These are phyloP conservation scores for Saposhnikovia divaricata DNA, from an alignment of 129 eudicot genomes.

Conservation along the genomic window DNA sequence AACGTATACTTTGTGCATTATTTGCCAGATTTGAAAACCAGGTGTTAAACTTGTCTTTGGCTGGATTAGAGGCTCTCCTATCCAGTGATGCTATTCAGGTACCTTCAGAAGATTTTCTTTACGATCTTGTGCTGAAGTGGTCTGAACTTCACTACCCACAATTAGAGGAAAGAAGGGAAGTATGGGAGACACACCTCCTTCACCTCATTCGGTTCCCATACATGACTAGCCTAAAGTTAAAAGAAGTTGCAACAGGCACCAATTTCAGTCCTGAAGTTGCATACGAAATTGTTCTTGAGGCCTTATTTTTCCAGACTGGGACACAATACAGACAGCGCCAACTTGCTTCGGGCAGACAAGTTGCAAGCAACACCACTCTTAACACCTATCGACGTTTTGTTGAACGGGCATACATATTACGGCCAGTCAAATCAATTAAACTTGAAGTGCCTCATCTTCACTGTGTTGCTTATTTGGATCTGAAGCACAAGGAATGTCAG, in stretches of 20 bases:
- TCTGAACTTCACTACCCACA: constrained; percentile 49
- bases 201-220: constrained; percentile 61
- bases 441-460: constrained; percentile 56
- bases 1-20: too few species aligned
- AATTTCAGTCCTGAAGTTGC: constrained; percentile 40
- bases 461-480: constrained; percentile 67
- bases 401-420: constrained; percentile 58
- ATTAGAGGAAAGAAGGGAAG: constrained; percentile 51
- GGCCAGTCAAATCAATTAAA: constrained; percentile 55
- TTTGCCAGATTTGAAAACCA: too few species aligned
- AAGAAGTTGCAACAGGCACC: constrained; percentile 21
- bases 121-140: constrained; percentile 62
- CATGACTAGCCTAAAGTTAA: constrained; percentile 65
- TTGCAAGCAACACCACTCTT: constrained; percentile 26
- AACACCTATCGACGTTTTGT: constrained; percentile 18
- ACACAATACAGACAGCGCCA: constrained; percentile 22
- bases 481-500: constrained; percentile 36
- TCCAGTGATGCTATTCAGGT: constrained; percentile 59
- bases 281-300: constrained; percentile 52
- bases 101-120: constrained; percentile 66
- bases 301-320: constrained; percentile 62
- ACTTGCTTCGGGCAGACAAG: background rate
- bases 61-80: too few species aligned
- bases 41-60: too few species aligned
- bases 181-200: constrained; percentile 34